These are phyloP conservation scores for Collybia nuda DNA, from an alignment of 768 basidiomycete genomes.

Conservation along the genomic window DNA sequence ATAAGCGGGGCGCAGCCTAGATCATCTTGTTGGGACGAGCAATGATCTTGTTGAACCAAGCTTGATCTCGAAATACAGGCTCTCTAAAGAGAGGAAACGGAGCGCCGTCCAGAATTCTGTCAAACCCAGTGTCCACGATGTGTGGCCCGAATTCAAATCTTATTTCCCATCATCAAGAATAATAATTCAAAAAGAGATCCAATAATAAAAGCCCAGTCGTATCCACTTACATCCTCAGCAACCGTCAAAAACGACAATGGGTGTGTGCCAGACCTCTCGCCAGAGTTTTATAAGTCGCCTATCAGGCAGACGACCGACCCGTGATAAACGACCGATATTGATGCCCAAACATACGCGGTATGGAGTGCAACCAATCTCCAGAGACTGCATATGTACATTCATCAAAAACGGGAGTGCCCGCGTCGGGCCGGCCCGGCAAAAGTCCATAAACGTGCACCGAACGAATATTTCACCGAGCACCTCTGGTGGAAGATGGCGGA, in stretches of 20 bases:
- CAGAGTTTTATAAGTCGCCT: slow-evolving; percentile 18
- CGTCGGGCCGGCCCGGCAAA: slow-evolving; percentile 5
- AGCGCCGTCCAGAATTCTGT: slow-evolving; percentile 8
- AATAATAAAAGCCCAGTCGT: slow-evolving; percentile 3
- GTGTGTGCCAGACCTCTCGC: slow-evolving; percentile 21
- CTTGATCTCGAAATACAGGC: slow-evolving; percentile 20
- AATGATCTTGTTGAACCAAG: slow-evolving; percentile 12
- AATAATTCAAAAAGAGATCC: slow-evolving; percentile 23
- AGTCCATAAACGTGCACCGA: slow-evolving; percentile 12
- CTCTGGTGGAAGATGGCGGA: slow-evolving; percentile 22
- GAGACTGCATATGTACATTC: slow-evolving; percentile 18
- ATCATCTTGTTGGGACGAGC: slow-evolving; percentile 18
- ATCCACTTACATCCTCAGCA: too few relatives aligned
- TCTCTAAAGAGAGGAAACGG: slow-evolving; percentile 22
- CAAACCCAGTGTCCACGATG: slow-evolving; percentile 17
- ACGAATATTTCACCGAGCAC: slow-evolving; percentile 22
- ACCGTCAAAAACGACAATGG: slow-evolving; percentile 20
- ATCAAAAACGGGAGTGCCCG: slow-evolving; percentile 12
- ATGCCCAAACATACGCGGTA: slow-evolving; percentile 21
- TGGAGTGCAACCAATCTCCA: slow-evolving; percentile 21
- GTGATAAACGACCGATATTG: slow-evolving; percentile 13
- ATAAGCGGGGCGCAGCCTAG: slow-evolving; percentile 22
- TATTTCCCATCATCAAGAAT: slow-evolving; percentile 22
- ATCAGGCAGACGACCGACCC: slow-evolving; percentile 8
- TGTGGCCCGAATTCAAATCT: slow-evolving; percentile 20